Percentiles rank a stretch among this genome's conserved stretches.
phyloP scores from a whole-genome alignment of 2,329 filamentous ascomycete genomes.

The Alternaria viburni region DNA sequence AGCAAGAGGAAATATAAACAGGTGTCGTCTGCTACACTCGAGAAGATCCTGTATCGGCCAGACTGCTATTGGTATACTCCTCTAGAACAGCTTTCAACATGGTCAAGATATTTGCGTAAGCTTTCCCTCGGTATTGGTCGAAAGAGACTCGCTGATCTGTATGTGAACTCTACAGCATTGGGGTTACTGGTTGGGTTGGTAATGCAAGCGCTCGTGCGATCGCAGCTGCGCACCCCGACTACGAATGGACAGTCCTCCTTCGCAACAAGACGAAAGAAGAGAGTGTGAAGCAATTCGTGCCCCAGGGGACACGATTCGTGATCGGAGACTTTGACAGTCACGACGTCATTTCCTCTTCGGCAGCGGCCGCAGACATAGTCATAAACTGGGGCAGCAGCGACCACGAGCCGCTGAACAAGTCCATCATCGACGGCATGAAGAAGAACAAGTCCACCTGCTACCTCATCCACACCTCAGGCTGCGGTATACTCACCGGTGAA shows the following conservation, averaged over 20 bases:
- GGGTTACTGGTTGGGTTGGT: not conserved
- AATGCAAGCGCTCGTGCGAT: not conserved
- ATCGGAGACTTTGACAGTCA: not conserved
- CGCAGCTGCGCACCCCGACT: not conserved
- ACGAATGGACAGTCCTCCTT: not conserved
- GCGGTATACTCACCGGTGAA: not conserved
- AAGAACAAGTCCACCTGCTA: not conserved
- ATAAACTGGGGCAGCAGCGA: not conserved
- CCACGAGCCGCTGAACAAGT: not conserved
- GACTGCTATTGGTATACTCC: no score
- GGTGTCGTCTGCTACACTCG: no score
- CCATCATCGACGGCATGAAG: not conserved
- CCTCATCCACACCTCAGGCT: not conserved
- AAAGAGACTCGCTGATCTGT: not conserved
- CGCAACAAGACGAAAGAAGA: not conserved
- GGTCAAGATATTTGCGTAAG: not conserved
- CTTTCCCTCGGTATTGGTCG: rapidly evolving
- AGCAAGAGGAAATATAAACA: no score
- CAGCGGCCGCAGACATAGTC: not conserved
- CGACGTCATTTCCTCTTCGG: not conserved
- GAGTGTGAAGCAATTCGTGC: not conserved
- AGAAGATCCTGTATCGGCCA: no score
- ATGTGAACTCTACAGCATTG: not conserved
- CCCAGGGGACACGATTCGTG: not conserved
- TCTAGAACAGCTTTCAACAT: not conserved